Evolutionary conservation across 2,329 filamentous ascomycete species (phyloP).

Genomic region (Botrytis fabae): DNA sequence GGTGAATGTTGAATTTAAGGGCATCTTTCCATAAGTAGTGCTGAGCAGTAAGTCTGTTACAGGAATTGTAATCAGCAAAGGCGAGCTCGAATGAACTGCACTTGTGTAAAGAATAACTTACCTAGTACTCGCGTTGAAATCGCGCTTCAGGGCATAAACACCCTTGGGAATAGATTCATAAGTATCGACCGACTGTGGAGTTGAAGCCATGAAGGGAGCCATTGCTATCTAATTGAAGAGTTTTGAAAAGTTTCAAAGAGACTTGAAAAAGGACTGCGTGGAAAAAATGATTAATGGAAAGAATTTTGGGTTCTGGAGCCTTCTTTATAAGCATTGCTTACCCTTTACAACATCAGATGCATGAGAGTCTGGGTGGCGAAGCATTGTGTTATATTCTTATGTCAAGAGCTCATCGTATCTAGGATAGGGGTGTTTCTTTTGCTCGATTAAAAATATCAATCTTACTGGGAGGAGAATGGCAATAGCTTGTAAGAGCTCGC

Average conservation of each 20-base stretch:
- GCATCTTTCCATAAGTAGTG: slow-evolving; percentile 1
- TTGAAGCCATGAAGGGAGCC: neutral
- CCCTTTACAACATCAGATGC: neutral
- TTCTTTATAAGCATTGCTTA: neutral
- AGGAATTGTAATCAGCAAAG: neutral
- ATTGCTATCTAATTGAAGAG: neutral
- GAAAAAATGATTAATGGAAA: neutral
- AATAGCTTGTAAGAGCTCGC: neutral
- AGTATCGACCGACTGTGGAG: neutral
- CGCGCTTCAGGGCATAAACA: neutral
- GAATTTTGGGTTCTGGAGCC: neutral
- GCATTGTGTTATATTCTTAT: neutral
- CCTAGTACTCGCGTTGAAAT: neutral
- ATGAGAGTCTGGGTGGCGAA: neutral
- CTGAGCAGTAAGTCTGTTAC: neutral
- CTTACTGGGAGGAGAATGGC: neutral
- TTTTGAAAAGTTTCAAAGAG: neutral
- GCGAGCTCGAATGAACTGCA: neutral
- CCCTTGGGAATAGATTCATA: neutral
- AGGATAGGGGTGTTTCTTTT: too few species aligned
- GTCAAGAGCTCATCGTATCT: neutral
- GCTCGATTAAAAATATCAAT: neutral
- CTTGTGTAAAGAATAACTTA: neutral
- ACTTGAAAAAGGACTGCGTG: neutral
- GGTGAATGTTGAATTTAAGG: neutral